These are phyloP conservation scores for Ceratocystis cacaofunesta DNA, from an alignment of 2,329 filamentous ascomycete species.

Conservation along the genomic window DNA sequence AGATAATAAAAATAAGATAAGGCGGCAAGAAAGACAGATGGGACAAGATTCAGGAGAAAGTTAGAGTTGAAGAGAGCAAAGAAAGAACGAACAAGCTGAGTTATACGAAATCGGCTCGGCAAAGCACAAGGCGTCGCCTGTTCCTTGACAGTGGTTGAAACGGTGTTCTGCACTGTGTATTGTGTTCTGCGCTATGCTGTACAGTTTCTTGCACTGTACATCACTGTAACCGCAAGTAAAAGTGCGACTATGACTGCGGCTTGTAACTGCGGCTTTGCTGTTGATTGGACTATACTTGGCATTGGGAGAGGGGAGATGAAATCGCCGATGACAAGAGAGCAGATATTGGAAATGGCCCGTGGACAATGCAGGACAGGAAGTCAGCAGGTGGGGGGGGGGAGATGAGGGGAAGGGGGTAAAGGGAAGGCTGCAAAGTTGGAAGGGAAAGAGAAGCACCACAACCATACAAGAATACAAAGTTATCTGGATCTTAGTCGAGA, in stretches of 20 bases:
- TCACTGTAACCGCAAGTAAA: not conserved
- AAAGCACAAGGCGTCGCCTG: not conserved
- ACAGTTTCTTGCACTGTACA: not conserved
- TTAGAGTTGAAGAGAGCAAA: not conserved
- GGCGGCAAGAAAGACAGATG: not conserved
- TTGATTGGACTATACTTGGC: not conserved
- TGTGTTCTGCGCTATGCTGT: not conserved
- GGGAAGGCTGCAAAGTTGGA: not conserved
- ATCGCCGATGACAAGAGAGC: not conserved
- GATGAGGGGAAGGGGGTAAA: not conserved
- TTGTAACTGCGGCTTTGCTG: not conserved
- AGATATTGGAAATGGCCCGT: not conserved
- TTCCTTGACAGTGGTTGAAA: too few species aligned
- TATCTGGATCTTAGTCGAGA: not conserved
- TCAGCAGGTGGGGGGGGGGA: not conserved
- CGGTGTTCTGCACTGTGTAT: not conserved
- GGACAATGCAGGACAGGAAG: not conserved
- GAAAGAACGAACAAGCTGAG: slow-evolving; percentile 1
- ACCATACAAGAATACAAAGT: not conserved
- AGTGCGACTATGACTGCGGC: not conserved
- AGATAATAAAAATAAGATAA: not conserved
- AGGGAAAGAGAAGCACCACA: not conserved
- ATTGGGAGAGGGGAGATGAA: not conserved
- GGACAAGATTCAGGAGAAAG: slow-evolving; percentile 1
- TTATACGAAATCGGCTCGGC: not conserved